These are phyloP conservation scores for Colletotrichum neosansevieriae DNA, from an alignment of 2,329 filamentous ascomycete species.

Conservation along the genomic window DNA sequence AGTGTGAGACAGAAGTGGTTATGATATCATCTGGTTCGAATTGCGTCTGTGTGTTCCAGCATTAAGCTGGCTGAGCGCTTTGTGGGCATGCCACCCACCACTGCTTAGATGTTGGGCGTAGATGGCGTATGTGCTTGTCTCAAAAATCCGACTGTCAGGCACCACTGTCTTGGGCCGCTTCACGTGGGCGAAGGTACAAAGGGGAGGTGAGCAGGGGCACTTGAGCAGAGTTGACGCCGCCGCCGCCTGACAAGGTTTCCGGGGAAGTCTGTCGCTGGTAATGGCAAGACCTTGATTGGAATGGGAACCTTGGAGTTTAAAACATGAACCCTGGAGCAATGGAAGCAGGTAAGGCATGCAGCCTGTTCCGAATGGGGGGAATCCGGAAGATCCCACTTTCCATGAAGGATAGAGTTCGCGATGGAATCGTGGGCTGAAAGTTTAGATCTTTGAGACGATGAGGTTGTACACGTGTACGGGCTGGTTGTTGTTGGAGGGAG, in stretches of 20 bases:
- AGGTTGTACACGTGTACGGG: neutral
- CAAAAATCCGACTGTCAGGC: neutral
- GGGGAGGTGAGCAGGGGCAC: neutral
- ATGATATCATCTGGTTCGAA: neutral
- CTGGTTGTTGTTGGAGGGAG: too few relatives aligned
- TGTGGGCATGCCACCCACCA: neutral
- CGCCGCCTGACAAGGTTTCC: neutral
- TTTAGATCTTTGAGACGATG: neutral
- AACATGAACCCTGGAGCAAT: too few relatives aligned
- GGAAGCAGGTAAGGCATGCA: too few relatives aligned
- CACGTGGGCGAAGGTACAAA: neutral
- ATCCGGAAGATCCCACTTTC: too few relatives aligned
- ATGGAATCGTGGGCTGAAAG: neutral
- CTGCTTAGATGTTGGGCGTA: neutral
- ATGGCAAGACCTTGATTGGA: neutral
- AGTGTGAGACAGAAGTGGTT: neutral
- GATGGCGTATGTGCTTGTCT: too few relatives aligned
- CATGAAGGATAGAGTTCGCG: neutral
- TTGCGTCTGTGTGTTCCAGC: neutral
- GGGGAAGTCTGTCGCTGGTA: neutral
- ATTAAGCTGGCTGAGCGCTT: slow-evolving; percentile 8
- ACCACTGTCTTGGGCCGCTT: slow-evolving; percentile 13
- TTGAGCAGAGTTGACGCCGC: slow-evolving; percentile 15
- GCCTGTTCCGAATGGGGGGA: too few relatives aligned
- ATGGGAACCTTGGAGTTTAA: too few relatives aligned